Evolutionary conservation across 192 early-diverging fungal genomes (phyloP), one percentile per base, ranked within the genome.

Genomic region (Umbelopsis ramanniana): DNA sequence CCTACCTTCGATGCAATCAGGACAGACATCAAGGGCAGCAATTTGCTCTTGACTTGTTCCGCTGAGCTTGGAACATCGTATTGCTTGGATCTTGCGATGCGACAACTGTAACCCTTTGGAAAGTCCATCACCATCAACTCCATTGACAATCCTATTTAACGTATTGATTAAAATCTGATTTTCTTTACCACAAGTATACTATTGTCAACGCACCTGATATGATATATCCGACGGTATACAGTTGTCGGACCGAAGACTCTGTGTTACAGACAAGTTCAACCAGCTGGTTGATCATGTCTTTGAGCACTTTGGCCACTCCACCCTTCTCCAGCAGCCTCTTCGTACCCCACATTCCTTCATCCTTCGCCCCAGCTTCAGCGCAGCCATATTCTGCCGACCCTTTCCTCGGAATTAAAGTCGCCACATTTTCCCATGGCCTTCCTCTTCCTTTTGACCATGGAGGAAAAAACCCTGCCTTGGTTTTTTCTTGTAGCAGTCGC

Each of bases 371-470:
- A 29, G 54, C 68, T 55, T 80, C 72, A 22, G 48, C 66, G 46
- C 47, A 52, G 24, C 68, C 68, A 17, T 76, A 80, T 45, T 76
- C 74, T 6, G 29, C 19, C 35, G 14, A 46, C 29, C 60, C 57
- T 69, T 79, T 74, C 70, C 74, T 72, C 54, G 75, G 19, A 21
- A 79, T 63, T n/a, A 8, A 75, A 35, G 35, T 72, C 54, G 24
- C 78, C 73, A 43, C 53, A 43, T 38, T 66, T 60, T 15, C 77
- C 72, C 68, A 74, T 78, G 0, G 60, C 52, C 40, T 79, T 79
- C 24, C 52, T 73, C 60, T 55, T 35, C 68, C 73, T 73, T 35
- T 37, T 43, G 12, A 24, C 33, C 40, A 74, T 45, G 46, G 73
- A 69, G 38, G 70, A 2, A 66, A 72, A 69, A 37, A 33, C 53